Base-by-base conservation (phyloP, 352 stramenopile species). In the Pythium insidiosum region DNA sequence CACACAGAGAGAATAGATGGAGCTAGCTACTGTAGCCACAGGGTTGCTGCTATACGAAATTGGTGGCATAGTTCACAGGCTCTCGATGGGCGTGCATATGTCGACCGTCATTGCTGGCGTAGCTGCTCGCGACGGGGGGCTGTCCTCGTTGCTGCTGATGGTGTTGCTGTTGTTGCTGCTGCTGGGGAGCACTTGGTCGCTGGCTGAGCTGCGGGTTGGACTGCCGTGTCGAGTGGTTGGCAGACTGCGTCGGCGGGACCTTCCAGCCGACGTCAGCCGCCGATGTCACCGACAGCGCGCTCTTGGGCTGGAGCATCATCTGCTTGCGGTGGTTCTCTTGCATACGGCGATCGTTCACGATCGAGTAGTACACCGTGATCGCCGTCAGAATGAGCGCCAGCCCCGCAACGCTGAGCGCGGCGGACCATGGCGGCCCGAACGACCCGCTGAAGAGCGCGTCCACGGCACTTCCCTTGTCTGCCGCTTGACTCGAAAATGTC, bases 351-450 rank as follows among this genome's bases (percentile, higher is more conserved):
- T 11, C 36, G 13, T 40, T 52, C 25, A 56, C 56, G 18, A 69
- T 26, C 5, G 66, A 66, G 33, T 51, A 57, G 38, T 52, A 60
- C 10, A 74, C 61, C 7, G 61, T 48, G 9, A 67, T 25, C 16
- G 68, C 54, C 11, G 50, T 70, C 25, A 67, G 35, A 28, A 69
- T 38, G 12, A 71, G n/a, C 15, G 61, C 50, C 1, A 70, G n/a
- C 13, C 48, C 51, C 1, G 63, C 56, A 1, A 70, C 33, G 12
- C 51, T 57, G 12, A 73, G 30, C 2, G 62, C 48, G 4, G 45
- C 58, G 13, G 42, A 62, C 38, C 74, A 66, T 0, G 70, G 61
- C n/a, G 70, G 70, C 4, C 70, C 70, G 41, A 67, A 82, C 26
- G 64, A 66, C 44, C 63, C 61, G 41, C 53, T 20, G 23, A 52